Conservation (phyloP, 352 stramenopile genomes). For the Phytophthora vignae region DNA sequence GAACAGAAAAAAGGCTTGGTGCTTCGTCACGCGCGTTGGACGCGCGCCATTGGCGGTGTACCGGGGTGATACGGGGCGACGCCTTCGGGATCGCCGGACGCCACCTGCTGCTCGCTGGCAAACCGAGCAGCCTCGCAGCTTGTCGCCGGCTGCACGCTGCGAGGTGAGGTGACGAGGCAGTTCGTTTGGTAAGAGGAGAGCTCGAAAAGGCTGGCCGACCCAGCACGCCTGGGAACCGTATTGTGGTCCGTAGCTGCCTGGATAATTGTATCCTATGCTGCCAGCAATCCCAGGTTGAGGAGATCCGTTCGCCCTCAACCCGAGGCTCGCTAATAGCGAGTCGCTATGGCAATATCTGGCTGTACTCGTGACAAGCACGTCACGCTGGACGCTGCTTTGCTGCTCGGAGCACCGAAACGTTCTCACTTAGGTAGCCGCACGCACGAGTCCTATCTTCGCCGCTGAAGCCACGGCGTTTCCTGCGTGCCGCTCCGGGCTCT, state of each 20-base stretch:
- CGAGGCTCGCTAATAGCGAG: too few relatives aligned
- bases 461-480: background rate
- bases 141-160: background rate
- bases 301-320: background rate
- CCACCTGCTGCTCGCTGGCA: background rate
- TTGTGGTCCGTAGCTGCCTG: background rate
- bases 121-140: background rate
- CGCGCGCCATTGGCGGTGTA: constrained; percentile 13
- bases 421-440: background rate
- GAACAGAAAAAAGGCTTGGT: constrained; percentile 3
- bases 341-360: background rate
- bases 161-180: background rate
- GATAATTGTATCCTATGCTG: background rate
- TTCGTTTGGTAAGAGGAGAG: background rate
- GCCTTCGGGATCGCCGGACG: background rate
- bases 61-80: background rate
- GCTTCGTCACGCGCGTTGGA: constrained; percentile 15
- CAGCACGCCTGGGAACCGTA: background rate
- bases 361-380: background rate
- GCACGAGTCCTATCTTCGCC: background rate
- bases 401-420: background rate
- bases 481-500: background rate
- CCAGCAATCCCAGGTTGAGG: background rate
- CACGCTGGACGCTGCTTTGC: background rate
- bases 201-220: background rate